phyloP scores from a whole-genome alignment of 148 eudicot species.

The Dysphania ambrosioides region DNA sequence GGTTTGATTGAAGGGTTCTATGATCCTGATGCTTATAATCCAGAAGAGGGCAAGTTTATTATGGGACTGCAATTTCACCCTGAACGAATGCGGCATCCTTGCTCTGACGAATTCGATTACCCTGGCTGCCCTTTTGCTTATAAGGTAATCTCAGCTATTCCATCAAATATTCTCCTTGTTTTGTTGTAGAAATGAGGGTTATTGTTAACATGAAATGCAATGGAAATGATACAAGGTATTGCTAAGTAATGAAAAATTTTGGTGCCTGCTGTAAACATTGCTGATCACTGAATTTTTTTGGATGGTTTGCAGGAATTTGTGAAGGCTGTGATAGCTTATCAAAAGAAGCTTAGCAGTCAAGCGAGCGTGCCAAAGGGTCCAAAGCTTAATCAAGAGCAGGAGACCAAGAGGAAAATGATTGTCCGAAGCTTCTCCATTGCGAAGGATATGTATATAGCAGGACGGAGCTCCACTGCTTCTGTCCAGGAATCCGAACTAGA shows the following conservation, averaged over 20 bases:
- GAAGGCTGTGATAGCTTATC: conserved; percentile 43
- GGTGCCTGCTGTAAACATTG: not conserved
- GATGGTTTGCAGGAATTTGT: conserved; percentile 38
- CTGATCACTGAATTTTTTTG: too few species aligned
- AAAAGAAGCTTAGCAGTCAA: conserved; percentile 32
- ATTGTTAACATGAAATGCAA: too few species aligned
- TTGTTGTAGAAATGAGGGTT: not conserved
- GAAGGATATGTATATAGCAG: conserved; percentile 38
- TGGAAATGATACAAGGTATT: not conserved
- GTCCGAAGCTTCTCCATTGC: conserved; percentile 44
- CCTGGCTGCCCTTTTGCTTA: conserved; percentile 49
- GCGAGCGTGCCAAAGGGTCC: conserved; percentile 25
- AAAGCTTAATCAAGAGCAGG: conserved; percentile 41
- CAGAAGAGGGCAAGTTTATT: conserved; percentile 43
- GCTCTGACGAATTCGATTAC: conserved; percentile 43
- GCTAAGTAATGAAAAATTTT: not conserved
- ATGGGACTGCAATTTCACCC: conserved; percentile 54
- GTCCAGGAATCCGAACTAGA: conserved; percentile 35
- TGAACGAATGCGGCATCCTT: conserved; percentile 42
- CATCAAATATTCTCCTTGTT: not conserved
- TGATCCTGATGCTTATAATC: conserved; percentile 46
- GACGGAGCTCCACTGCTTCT: conserved; percentile 10
- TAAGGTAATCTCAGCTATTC: conserved; percentile 20
- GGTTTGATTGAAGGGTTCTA: conserved; percentile 52
- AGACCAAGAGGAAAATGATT: conserved; percentile 43